Conservation (phyloP, 495 filamentous ascomycete species). For the Neohortaea acidophila region DNA sequence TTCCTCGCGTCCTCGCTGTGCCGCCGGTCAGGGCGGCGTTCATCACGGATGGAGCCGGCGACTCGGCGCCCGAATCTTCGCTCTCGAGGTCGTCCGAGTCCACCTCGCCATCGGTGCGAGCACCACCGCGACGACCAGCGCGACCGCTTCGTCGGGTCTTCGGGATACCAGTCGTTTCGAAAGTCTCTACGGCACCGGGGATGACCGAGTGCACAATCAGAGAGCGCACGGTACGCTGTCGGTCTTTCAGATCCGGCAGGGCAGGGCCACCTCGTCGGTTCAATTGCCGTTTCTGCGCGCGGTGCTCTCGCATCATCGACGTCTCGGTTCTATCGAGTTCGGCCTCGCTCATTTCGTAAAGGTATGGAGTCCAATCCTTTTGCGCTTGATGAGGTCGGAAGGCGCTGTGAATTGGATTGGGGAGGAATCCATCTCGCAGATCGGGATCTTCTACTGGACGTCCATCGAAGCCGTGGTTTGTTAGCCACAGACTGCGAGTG, state of each 20-base stretch:
- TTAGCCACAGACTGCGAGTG: slow-evolving; percentile 80
- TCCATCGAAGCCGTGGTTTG: slow-evolving; percentile 88
- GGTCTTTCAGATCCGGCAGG: slow-evolving; percentile 87
- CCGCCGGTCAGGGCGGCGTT: slow-evolving; percentile 32
- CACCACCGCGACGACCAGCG: slow-evolving; percentile 36
- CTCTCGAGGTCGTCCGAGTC: slow-evolving; percentile 79
- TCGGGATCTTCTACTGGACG: slow-evolving; percentile 85
- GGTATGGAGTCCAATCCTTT: slow-evolving; percentile 81
- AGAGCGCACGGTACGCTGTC: slow-evolving; percentile 79
- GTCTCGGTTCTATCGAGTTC: slow-evolving; percentile 84
- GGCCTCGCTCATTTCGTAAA: slow-evolving; percentile 79
- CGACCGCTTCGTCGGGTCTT: slow-evolving; percentile 47
- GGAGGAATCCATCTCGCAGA: slow-evolving; percentile 67
- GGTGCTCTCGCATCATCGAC: slow-evolving; percentile 80
- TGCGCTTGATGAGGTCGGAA: slow-evolving; percentile 82
- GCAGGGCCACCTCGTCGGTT: slow-evolving; percentile 89
- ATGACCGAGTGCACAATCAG: slow-evolving; percentile 80
- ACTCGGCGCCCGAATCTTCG: slow-evolving; percentile 74
- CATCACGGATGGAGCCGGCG: slow-evolving; percentile 51
- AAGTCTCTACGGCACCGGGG: slow-evolving; percentile 61
- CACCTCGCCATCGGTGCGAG: slow-evolving; percentile 49
- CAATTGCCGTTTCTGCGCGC: slow-evolving; percentile 85
- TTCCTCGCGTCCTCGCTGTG: slow-evolving; percentile 71
- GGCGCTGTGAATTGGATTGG: slow-evolving; percentile 63
- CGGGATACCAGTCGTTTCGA: slow-evolving; percentile 77